A percentile compares a stretch with the other conserved stretches of the same genome.
Conservation (phyloP, 495 filamentous ascomycete genomes). For the Trichodelitschia bisporula region DNA sequence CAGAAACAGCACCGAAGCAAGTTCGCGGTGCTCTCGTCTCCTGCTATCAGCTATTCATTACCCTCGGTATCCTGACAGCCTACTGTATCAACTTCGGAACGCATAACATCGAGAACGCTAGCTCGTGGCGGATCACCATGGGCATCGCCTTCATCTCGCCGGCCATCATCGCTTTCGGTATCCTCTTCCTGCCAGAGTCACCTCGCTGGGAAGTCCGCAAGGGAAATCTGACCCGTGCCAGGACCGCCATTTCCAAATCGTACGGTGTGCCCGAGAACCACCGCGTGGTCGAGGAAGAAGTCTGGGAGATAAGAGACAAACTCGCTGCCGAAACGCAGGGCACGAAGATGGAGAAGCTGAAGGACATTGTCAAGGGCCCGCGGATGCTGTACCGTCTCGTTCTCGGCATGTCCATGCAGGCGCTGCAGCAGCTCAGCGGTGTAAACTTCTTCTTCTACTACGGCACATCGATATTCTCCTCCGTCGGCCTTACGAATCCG, state of each 20-base stretch:
- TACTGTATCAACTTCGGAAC: conserved; percentile 69
- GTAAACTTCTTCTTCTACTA: conserved; percentile 26
- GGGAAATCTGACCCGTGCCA: conserved; percentile 23
- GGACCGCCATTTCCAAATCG: conserved; percentile 39
- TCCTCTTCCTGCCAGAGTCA: conserved; percentile 14
- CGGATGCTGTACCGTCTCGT: conserved; percentile 8
- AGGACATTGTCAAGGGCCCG: conserved; percentile 10
- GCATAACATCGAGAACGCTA: conserved; percentile 25
- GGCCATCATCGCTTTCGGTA: conserved; percentile 39
- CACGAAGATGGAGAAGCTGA: conserved; percentile 3
- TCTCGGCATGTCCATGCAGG: conserved; percentile 8
- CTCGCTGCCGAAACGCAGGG: conserved; percentile 6
- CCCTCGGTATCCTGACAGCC: conserved; percentile 61
- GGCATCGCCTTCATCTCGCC: conserved; percentile 59
- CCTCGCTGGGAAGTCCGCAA: conserved; percentile 17
- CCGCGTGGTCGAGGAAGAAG: conserved; percentile 38
- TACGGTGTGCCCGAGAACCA: conserved; percentile 43
- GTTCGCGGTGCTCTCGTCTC: conserved; percentile 14
- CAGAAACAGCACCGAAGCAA: conserved; percentile 12
- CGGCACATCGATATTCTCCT: conserved; percentile 14
- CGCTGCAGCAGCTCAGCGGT: conserved; percentile 10
- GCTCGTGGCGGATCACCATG: conserved; percentile 61
- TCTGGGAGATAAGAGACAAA: conserved; percentile 29
- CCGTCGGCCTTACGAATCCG: conserved; percentile 10
- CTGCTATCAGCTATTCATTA: conserved; percentile 71